Conservation (phyloP, 2,329 filamentous ascomycete genomes). For the Alternaria arbusti region DNA sequence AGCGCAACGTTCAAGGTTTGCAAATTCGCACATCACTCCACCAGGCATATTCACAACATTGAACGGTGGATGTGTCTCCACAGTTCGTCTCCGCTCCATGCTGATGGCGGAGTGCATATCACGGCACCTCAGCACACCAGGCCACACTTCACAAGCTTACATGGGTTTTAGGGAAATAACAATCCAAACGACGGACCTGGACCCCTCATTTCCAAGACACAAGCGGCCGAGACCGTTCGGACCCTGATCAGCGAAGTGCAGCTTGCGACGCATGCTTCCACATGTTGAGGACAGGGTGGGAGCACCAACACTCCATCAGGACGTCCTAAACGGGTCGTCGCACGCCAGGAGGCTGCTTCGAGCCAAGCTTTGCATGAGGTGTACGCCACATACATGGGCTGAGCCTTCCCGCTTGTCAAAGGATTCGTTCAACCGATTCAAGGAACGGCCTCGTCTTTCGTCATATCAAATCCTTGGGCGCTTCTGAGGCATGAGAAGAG, state of each 20-base stretch:
- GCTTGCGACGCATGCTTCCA: conserved; percentile 12
- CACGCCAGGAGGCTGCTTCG: conserved; percentile 3
- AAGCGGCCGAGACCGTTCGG: conserved; percentile 13
- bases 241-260: conserved; percentile 24
- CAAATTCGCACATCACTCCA: conserved; percentile 13
- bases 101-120: conserved; percentile 17
- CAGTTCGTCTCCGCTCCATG: conserved; percentile 10
- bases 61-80: conserved; percentile 9
- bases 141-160: conserved; percentile 4
- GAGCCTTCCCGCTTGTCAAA: conserved; percentile 1
- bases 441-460: background rate
- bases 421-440: conserved; percentile 6
- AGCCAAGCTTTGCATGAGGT: conserved; percentile 4
- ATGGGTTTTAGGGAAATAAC: background rate
- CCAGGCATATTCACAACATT: conserved; percentile 5
- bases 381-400: conserved; percentile 16
- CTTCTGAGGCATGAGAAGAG: background rate
- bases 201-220: conserved; percentile 19
- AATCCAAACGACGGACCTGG: conserved; percentile 12
- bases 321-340: conserved; percentile 10
- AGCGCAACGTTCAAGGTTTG: conserved; percentile 3
- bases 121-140: conserved; percentile 7
- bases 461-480: conserved; percentile 2
- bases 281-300: conserved; percentile 20
- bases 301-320: conserved; percentile 15